A percentile compares a stretch with the other conserved stretches of the same genome.
Conservation (phyloP, 441 rosid species). For the Jatropha podagrica region DNA sequence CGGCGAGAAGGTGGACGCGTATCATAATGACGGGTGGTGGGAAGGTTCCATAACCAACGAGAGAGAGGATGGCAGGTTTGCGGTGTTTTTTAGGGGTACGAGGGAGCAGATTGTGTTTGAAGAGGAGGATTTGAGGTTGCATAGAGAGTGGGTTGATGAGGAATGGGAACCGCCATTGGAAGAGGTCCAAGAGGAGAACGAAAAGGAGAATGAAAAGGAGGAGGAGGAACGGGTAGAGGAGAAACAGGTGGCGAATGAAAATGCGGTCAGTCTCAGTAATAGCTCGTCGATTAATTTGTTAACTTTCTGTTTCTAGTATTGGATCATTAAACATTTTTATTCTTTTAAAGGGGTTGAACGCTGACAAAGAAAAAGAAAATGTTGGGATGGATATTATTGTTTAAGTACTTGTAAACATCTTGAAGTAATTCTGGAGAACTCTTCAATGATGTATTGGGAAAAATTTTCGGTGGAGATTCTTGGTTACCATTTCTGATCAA, state of each 20-base stretch:
- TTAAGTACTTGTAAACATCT: neutral
- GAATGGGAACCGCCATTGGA: slow-evolving; percentile 66
- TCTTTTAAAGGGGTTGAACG: neutral
- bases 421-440: neutral
- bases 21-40: slow-evolving; percentile 67
- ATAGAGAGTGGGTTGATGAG: slow-evolving; percentile 56
- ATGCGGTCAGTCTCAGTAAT: neutral
- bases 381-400: neutral
- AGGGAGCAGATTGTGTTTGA: slow-evolving; percentile 56
- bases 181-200: slow-evolving; percentile 23
- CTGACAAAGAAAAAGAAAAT: neutral
- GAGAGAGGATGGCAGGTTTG: slow-evolving; percentile 47
- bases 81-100: slow-evolving; percentile 56
- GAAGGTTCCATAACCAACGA: slow-evolving; percentile 74
- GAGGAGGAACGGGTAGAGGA: slow-evolving; percentile 10
- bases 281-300: neutral
- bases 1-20: slow-evolving; percentile 70
- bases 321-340: neutral
- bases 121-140: slow-evolving; percentile 47
- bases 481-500: too few species aligned
- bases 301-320: neutral
- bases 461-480: too few species aligned
- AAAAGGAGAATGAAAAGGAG: slow-evolving; percentile 30
- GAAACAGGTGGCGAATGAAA: neutral
- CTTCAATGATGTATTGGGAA: too few species aligned